Conservation (phyloP, 495 filamentous ascomycete genomes). For the Ramalina peruviana region DNA sequence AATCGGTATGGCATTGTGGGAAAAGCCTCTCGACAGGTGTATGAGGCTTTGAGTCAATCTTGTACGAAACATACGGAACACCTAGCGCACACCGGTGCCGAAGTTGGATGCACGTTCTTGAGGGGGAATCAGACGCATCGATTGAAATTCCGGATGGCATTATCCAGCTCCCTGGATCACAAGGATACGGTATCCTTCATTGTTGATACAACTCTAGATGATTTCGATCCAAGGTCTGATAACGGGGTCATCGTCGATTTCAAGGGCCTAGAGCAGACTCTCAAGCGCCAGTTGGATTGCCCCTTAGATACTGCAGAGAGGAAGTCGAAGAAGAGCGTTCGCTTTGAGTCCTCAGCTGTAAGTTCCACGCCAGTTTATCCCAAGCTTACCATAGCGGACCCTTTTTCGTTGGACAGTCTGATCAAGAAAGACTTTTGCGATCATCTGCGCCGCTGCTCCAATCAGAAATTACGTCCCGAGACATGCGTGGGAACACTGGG, state of each 20-base stretch:
- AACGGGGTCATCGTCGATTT: neutral
- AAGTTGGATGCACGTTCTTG: constrained; percentile 11
- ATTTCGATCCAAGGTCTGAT: neutral
- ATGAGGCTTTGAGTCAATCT: constrained; percentile 20
- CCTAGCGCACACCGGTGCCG: constrained; percentile 19
- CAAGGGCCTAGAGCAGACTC: neutral
- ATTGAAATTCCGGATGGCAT: constrained; percentile 18
- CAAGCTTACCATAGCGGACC: neutral
- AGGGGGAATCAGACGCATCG: neutral
- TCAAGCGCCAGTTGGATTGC: constrained; percentile 10
- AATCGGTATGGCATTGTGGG: constrained; percentile 12
- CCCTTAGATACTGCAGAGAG: neutral
- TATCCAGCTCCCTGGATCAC: neutral
- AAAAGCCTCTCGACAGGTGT: constrained; percentile 20
- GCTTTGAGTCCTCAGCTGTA: constrained; percentile 7
- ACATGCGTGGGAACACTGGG: constrained; percentile 15
- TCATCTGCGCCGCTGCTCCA: constrained; percentile 5
- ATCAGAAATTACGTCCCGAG: neutral
- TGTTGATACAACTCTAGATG: constrained; percentile 7
- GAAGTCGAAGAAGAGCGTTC: constrained; percentile 8
- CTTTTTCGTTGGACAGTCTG: constrained; percentile 2
- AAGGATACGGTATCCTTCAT: constrained; percentile 11
- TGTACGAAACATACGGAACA: constrained; percentile 22
- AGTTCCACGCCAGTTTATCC: neutral
- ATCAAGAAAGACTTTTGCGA: constrained; percentile 17